Conservation (phyloP, 1,284 basidiomycete species). For the Cystobasidium sp. region DNA sequence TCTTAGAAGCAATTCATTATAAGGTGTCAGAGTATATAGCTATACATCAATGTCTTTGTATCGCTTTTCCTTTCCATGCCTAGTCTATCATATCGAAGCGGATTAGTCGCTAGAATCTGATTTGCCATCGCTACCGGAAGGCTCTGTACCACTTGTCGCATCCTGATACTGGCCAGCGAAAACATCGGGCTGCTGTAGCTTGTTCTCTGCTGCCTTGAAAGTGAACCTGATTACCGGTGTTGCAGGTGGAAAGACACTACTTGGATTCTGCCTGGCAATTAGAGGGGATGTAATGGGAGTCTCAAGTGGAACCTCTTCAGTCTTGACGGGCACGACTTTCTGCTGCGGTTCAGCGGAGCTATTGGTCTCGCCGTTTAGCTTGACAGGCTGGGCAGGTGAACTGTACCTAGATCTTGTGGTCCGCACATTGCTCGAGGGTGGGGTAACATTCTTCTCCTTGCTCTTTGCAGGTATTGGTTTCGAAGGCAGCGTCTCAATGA, state of each 20-base stretch:
- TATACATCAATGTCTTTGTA: too few species aligned
- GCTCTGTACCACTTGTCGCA: neutral
- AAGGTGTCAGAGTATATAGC: too few species aligned
- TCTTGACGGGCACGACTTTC: neutral
- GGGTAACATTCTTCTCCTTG: conserved; percentile 1
- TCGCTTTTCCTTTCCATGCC: too few species aligned
- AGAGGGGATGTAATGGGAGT: neutral
- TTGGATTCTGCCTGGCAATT: neutral
- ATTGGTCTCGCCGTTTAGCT: neutral
- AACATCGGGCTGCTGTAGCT: neutral
- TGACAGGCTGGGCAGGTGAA: neutral
- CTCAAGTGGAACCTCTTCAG: neutral
- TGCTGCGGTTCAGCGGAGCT: neutral
- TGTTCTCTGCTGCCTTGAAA: conserved; percentile 38
- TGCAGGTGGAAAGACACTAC: neutral
- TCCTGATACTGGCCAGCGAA: neutral
- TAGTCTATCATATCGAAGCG: neutral
- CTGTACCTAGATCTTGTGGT: conserved; percentile 7
- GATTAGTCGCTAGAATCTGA: neutral
- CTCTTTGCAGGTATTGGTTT: neutral
- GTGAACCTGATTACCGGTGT: conserved; percentile 36
- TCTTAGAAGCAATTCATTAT: too few species aligned
- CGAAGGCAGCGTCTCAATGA: conserved; percentile 1
- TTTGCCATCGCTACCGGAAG: neutral
- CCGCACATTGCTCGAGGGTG: conserved; percentile 8